Evolutionary conservation across 2,329 filamentous ascomycete genomes (phyloP).

Genomic region (Pyrenophora teres): DNA sequence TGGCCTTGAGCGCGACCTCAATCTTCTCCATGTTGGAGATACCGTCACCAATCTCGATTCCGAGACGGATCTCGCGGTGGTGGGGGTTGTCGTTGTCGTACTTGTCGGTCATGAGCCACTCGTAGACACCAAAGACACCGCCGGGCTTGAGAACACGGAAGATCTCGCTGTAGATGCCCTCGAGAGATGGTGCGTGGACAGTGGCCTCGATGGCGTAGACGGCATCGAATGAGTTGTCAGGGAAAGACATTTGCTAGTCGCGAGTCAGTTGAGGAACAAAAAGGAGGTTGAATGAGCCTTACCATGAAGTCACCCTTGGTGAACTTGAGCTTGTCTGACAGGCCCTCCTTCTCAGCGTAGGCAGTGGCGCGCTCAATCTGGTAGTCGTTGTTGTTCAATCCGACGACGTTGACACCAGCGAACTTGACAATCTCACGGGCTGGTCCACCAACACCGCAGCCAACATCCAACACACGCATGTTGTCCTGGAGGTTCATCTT

Average conservation of each 20-base stretch:
- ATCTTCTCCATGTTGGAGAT: conserved; percentile 97
- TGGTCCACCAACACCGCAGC: conserved; percentile 94
- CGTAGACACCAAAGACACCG: conserved; percentile 94
- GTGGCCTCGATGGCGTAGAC: conserved; percentile 98
- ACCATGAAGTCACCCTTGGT: conserved; percentile 98
- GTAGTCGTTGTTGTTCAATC: conserved; percentile 99
- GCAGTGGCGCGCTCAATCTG: conserved; percentile 91
- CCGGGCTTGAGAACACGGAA: conserved; percentile 95
- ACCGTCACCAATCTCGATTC: conserved; percentile 93
- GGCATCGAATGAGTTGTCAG: conserved; percentile 88
- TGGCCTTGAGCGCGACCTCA: conserved; percentile 77
- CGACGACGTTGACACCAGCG: conserved; percentile 83
- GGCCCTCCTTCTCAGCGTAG: conserved; percentile 80
- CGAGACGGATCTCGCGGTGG: conserved; percentile 88
- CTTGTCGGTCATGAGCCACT: conserved; percentile 97
- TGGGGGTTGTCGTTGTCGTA: conserved; percentile 88
- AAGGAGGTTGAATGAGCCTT: conserved; percentile 19
- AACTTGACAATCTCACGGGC: conserved; percentile 97
- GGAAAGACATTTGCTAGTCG: conserved; percentile 85
- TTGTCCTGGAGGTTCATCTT: conserved; percentile 82
- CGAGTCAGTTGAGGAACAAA: conserved; percentile 10
- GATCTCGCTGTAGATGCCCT: conserved; percentile 93
- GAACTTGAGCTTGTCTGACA: conserved; percentile 79
- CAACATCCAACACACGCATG: conserved; percentile 92
- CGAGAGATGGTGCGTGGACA: conserved; percentile 86